Evolutionary conservation across 805 yeast species (phyloP), one percentile per base, ranked within the genome.

Genomic region (Wickerhamomyces alni): DNA sequence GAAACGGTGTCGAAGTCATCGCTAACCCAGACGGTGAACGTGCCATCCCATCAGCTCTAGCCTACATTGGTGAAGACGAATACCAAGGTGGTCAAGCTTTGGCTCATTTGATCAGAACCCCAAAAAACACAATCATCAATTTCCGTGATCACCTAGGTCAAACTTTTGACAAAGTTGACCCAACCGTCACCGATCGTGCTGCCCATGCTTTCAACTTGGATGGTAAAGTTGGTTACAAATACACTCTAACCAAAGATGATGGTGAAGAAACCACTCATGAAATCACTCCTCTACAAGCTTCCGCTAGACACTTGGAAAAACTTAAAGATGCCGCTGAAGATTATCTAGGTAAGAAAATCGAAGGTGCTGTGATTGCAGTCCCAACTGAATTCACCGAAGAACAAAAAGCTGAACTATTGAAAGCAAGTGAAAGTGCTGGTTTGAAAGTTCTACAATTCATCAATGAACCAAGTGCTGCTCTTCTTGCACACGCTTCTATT

Each of bases 1-100:
- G 96, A 46, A 85, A 83, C 62, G 49, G 49, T 25, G 93, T 87
- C 48, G 97, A 93, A 60, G 95, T 93, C 51, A 91, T 93, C 63
- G 99, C 99, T 52, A 91, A 93, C 78, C 96, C 94, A 52, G 99
- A 93, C 60, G 99, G 99, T 65, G 98, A 93, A 69, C 87, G 98
- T 70, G 76, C 91, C 44, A 93, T 93, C 61, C 95, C 98, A 46
- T 84, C 98, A 22, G 84, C 85, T 43, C 74, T 93, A 45, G 80
- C 97, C 16, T 93, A 89, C 62, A 88, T 88, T 43, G 96, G 94
- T 45, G 82, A 75, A 41, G 98, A 93, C 62, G 98, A 93, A 70
- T 93, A 87, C 69, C 97, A 93, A 61, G 99, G 99, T 45, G 83
- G 87, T 43, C 98, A 93, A 70, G 99, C 98, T 43, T 69, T 81